Evolutionary conservation across 495 filamentous ascomycete genomes (phyloP), one percentile per base, ranked within the genome.

Genomic region (Platismatia glauca): DNA sequence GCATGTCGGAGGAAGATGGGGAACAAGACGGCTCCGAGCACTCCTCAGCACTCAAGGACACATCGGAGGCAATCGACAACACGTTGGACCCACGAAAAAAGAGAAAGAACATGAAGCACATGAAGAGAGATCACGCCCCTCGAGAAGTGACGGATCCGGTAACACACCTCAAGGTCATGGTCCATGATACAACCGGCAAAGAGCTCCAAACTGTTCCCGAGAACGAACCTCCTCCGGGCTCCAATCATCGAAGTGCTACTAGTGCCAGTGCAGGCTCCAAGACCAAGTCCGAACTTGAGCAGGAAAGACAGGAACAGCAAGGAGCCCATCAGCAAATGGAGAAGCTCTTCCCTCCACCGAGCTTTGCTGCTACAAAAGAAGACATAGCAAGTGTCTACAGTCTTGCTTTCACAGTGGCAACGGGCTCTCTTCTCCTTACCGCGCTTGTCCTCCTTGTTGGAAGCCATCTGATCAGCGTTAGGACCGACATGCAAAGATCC

Each of bases 81-180:
- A 63, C 70, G n/a, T 65, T 75, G 52, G 76, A 86, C 55, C 81
- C 83, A 8, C 82, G 77, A 66, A 71, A 84, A 59, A 82, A 82
- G 66, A 74, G 85, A 31, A 86, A 87, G 71, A 70, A 69, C 4
- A 81, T 82, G 78, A 81, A 84, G 68, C 74, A 79, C 41, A 76
- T 79, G 61, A 80, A 83, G 62, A 76, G 82, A 58, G 74, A 80
- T 38, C 76, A 81, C 43, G 78, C 77, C 37, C 81, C 81, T 20
- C 77, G 85, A 18, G 75, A 85, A 67, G 86, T 89, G n/a, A 89
- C 84, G 8, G 86, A 89, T 71, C 86, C 86, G 0, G 81, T 89
- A 18, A 89, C 86, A 0, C 86, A 89, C 70, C 72, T 89, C 2
- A 84, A 84, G 7, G 75, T 88, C 27, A 71, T 70, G 24, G 82